Evolutionary conservation across 2,329 filamentous ascomycete genomes (phyloP).

Genomic region (Chrysoporthe austroafricana): DNA sequence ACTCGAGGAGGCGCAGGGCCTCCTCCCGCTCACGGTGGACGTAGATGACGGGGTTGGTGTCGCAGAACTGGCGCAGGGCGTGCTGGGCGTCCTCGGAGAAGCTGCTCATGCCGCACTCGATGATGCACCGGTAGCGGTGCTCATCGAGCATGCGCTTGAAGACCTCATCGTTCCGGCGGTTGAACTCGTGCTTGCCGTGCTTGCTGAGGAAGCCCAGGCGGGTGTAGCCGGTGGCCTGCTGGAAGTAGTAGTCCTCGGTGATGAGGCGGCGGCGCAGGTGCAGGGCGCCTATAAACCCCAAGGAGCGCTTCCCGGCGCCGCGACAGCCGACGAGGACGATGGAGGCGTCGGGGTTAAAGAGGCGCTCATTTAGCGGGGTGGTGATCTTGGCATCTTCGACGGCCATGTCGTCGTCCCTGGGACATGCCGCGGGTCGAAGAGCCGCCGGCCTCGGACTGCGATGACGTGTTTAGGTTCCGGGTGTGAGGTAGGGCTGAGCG

Average conservation of each 20-base stretch:
- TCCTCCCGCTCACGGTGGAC: conserved; percentile 67
- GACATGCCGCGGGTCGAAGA: conserved; percentile 8
- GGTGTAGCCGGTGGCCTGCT: conserved; percentile 64
- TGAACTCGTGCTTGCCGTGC: conserved; percentile 65
- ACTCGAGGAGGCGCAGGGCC: conserved; percentile 61
- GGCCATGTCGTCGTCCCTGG: conserved; percentile 35
- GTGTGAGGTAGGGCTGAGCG: neutral
- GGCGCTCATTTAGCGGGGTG: conserved; percentile 42
- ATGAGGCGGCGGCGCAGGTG: conserved; percentile 68
- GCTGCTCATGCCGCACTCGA: conserved; percentile 69
- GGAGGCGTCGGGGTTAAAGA: conserved; percentile 64
- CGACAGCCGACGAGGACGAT: conserved; percentile 73
- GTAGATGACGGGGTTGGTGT: conserved; percentile 71
- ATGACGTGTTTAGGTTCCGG: neutral
- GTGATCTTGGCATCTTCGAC: conserved; percentile 30
- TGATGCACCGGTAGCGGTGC: conserved; percentile 65
- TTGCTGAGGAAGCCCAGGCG: conserved; percentile 63
- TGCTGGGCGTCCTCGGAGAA: conserved; percentile 63
- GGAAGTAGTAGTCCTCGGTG: conserved; percentile 70
- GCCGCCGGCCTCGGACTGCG: neutral
- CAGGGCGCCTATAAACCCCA: conserved; percentile 73
- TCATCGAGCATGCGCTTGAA: conserved; percentile 63
- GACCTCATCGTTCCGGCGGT: conserved; percentile 62
- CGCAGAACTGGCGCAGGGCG: conserved; percentile 62
- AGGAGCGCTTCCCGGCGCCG: conserved; percentile 72